Evolutionary conservation across 2,329 filamentous ascomycete genomes (phyloP).

Genomic region (Phialophora expanda): DNA sequence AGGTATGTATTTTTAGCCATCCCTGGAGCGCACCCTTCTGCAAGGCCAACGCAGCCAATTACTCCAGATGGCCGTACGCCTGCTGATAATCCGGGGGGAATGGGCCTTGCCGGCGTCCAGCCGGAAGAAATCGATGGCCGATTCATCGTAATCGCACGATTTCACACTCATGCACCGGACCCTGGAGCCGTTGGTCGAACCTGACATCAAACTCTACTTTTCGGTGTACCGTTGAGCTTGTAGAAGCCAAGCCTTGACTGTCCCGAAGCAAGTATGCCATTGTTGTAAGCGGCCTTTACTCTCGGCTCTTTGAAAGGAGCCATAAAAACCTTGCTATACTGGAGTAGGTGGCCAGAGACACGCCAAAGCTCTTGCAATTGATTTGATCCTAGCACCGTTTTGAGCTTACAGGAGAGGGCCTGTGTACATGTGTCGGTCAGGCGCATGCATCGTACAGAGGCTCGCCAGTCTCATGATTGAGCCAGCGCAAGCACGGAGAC

Average conservation of each 20-base stretch:
- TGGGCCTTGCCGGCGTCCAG: conserved; percentile 73
- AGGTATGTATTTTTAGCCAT: conserved; percentile 92
- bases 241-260: conserved; percentile 91
- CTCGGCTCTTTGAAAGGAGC: conserved; percentile 76
- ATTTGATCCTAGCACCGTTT: conserved; percentile 69
- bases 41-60: conserved; percentile 85
- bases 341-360: conserved; percentile 86
- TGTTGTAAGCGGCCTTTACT: conserved; percentile 76
- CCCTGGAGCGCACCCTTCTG: conserved; percentile 80
- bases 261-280: conserved; percentile 77
- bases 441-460: conserved; percentile 86
- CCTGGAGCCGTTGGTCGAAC: conserved; percentile 83
- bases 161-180: conserved; percentile 94
- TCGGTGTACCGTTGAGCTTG: conserved; percentile 72
- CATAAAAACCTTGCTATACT: conserved; percentile 83
- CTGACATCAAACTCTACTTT: conserved; percentile 75
- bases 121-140: conserved; percentile 77
- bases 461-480: conserved; percentile 84
- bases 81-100: conserved; percentile 78
- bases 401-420: conserved; percentile 76
- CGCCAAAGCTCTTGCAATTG: conserved; percentile 72
- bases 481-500: conserved; percentile 55
- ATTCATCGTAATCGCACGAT: conserved; percentile 78
- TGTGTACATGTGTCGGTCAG: conserved; percentile 85
- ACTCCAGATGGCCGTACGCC: conserved; percentile 70